Conservation (phyloP, 306 rosid species). For the Heteromeles arbutifolia region DNA sequence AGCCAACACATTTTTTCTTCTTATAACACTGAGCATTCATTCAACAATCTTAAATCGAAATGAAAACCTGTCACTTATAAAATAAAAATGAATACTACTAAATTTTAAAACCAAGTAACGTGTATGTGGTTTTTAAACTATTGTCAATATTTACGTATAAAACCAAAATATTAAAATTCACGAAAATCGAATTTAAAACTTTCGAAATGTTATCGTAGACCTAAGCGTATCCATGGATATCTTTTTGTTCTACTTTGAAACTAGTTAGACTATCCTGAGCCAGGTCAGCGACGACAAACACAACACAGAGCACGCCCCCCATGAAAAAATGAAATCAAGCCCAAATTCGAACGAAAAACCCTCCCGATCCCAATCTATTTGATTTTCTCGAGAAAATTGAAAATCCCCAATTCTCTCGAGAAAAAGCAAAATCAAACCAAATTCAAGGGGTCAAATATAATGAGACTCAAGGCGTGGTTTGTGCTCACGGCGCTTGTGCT, state of each 20-base stretch:
- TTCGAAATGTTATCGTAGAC: neutral
- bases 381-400: neutral
- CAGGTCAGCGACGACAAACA: neutral
- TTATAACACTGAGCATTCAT: neutral
- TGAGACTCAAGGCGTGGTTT: slow-evolving; percentile 29
- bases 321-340: neutral
- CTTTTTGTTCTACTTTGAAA: neutral
- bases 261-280: neutral
- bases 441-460: slow-evolving; percentile 3
- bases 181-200: too few species aligned
- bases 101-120: too few species aligned
- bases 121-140: rapidly evolving
- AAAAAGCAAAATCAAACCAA: neutral
- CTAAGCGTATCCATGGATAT: neutral
- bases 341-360: neutral
- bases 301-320: too few species aligned
- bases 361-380: slow-evolving; percentile 6
- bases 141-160: too few species aligned
- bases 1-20: too few species aligned
- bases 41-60: too few species aligned
- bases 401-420: neutral
- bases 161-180: too few species aligned
- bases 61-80: too few species aligned
- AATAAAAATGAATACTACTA: too few species aligned
- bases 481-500: slow-evolving; percentile 16